Evolutionary conservation across 306 rosid genomes (phyloP), one percentile per base, ranked within the genome.

Genomic region (Vigna nakashimae): DNA sequence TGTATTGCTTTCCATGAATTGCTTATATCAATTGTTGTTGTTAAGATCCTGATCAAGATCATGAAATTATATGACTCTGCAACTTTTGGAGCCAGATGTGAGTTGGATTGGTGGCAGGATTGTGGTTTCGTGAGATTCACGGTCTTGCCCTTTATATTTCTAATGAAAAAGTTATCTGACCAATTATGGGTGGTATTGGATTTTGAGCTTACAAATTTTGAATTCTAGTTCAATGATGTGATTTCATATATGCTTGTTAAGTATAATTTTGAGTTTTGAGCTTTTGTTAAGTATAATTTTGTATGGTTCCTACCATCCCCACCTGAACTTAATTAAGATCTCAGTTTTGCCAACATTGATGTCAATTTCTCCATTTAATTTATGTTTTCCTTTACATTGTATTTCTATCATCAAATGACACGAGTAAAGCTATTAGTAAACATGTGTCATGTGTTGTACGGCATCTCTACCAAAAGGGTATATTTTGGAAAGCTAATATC

Each of bases 371-470:
- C 26, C n/a, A 13, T 65, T 65, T 68, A n/a, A 53, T 48, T 22
- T 50, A 62, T 73, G 14, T 46, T 45, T 11, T 79, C 51, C 68
- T 62, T 60, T 45, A 30, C 34, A 30, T 3, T 30, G 34, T 30
- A 30, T 30, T 30, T 30, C 34, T 30, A 40, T 79, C 78, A 42
- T 74, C 63, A 12, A 60, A 52, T 69, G 77, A 3, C 38, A 11
- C 1, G 15, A 38, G 10, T 57, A 66, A 59, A 68, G 12, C 69
- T 2, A 12, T 75, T 2, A 34, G 50, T 12, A 17, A 40, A 69
- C 71, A 36, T 4, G 28, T 79, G 50, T 20, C 26, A 34, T 42
- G 65, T 71, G 55, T 65, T 28, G 75, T 80, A 8, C 8, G 49
- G 46, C 65, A 16, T 74, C 26, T 55, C 48, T 22, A 57, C 5